Evolutionary conservation across 192 early-diverging fungal species (phyloP).

Genomic region (Phlyctochytrium planicorne): DNA sequence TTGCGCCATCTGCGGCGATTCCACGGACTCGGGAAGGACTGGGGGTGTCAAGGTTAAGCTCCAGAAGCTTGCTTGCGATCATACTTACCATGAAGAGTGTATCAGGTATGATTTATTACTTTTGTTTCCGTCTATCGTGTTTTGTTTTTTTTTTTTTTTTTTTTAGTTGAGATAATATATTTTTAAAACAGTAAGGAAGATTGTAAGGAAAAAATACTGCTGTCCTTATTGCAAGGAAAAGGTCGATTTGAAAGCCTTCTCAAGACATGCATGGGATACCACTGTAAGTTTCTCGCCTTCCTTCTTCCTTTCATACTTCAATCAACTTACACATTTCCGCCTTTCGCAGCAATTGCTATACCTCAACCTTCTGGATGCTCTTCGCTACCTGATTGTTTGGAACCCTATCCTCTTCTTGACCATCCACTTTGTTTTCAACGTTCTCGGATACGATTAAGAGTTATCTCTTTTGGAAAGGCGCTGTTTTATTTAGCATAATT

Average conservation of each 20-base stretch:
- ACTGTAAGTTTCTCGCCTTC: constrained; percentile 20
- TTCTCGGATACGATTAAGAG: constrained; percentile 44
- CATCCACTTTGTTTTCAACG: constrained; percentile 45
- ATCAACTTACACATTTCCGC: no score
- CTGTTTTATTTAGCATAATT: neutral
- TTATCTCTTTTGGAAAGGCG: constrained; percentile 8
- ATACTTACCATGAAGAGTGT: constrained; percentile 51
- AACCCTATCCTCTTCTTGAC: constrained; percentile 52
- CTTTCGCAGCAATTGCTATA: constrained; percentile 33
- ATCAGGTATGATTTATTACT: constrained; percentile 18
- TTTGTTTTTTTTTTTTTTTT: constrained; percentile 2
- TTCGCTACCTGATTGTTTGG: constrained; percentile 55
- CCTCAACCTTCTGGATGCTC: constrained; percentile 46
- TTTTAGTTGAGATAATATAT: constrained; percentile 2
- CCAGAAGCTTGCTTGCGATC: constrained; percentile 32
- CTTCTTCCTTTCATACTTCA: neutral
- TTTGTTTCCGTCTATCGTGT: constrained; percentile 15
- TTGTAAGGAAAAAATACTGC: constrained; percentile 55
- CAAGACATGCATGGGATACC: constrained; percentile 53
- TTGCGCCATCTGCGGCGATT: constrained; percentile 56
- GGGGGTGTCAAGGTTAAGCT: constrained; percentile 9
- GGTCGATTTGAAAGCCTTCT: constrained; percentile 47
- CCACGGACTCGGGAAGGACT: constrained; percentile 22
- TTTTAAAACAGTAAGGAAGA: constrained; percentile 41
- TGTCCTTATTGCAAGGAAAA: constrained; percentile 62